phyloP scores from a whole-genome alignment of 2,329 filamentous ascomycete genomes.

The Plectosphaerella plurivora region DNA sequence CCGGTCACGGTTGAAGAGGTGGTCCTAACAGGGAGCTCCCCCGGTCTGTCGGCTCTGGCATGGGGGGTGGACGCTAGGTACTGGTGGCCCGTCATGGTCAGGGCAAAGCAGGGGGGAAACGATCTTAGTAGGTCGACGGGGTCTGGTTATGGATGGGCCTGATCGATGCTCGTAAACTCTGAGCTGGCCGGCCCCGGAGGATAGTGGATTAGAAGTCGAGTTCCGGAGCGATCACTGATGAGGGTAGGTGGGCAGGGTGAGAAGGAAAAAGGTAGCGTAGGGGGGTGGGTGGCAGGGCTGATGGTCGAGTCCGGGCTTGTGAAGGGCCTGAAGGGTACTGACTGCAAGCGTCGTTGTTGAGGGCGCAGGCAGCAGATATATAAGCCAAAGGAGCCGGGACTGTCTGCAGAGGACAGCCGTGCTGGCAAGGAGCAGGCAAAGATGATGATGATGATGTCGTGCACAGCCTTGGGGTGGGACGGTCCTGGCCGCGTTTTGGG shows the following conservation, averaged over 20 bases:
- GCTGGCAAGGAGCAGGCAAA: neutral
- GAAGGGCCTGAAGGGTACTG: neutral
- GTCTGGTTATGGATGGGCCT: no score
- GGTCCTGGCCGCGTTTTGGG: neutral
- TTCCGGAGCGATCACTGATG: no score
- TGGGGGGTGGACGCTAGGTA: conserved; percentile 6
- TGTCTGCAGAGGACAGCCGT: neutral
- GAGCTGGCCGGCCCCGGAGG: no score
- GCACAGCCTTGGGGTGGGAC: neutral
- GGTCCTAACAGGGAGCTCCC: conserved; percentile 4
- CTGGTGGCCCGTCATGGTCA: conserved; percentile 10
- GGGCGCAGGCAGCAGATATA: neutral
- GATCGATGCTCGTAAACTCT: no score
- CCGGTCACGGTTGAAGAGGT: conserved; percentile 4
- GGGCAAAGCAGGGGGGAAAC: neutral
- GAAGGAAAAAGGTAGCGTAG: neutral
- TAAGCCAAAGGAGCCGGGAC: neutral
- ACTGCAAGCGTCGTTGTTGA: neutral
- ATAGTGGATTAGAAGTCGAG: no score
- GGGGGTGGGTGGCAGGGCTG: neutral
- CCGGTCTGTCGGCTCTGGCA: conserved; percentile 5
- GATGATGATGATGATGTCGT: neutral
- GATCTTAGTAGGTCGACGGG: no score
- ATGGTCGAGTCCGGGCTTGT: neutral
- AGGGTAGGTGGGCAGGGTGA: neutral